Evolutionary conservation across 352 stramenopile genomes (phyloP).

Genomic region (Globisporangium rhizosaccharum): DNA sequence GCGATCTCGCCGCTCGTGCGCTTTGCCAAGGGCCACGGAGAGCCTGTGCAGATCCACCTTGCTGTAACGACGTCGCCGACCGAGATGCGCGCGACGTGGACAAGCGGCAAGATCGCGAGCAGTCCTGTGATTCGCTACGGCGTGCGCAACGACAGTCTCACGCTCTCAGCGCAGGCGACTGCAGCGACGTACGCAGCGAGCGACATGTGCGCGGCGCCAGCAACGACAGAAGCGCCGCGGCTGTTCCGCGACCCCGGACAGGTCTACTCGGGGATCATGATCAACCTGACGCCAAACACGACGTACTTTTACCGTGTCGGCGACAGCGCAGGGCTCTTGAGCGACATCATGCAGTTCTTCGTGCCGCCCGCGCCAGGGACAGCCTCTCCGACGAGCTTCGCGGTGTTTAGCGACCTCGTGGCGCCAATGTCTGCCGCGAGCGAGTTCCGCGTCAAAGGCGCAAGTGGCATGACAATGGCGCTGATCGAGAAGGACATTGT

Average conservation of each 20-base stretch:
- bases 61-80: slow-evolving; percentile 4
- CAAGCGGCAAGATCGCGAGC: slow-evolving; percentile 25
- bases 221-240: slow-evolving; percentile 7
- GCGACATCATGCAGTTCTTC: slow-evolving; percentile 14
- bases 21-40: slow-evolving; percentile 26
- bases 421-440: slow-evolving; percentile 7
- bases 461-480: slow-evolving; percentile 12
- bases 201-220: slow-evolving; percentile 12
- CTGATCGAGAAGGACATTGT: slow-evolving; percentile 14
- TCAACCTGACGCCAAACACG: slow-evolving; percentile 2
- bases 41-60: slow-evolving; percentile 27
- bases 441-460: slow-evolving; percentile 12
- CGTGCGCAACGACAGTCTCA: slow-evolving; percentile 16
- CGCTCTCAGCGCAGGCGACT: slow-evolving; percentile 2
- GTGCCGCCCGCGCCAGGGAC: slow-evolving; percentile 7
- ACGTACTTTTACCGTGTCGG: slow-evolving; percentile 19
- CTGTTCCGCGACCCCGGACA: slow-evolving; percentile 11
- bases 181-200: slow-evolving; percentile 12
- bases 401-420: slow-evolving; percentile 55
- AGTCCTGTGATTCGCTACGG: slow-evolving; percentile 35
- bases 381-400: slow-evolving; percentile 26
- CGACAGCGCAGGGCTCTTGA: slow-evolving; percentile 2
- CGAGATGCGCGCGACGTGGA: slow-evolving; percentile 57
- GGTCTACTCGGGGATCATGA: slow-evolving; percentile 16
- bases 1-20: slow-evolving; percentile 26